Conservation (phyloP, 208 protist genomes). For the Leishmania mexicana region DNA sequence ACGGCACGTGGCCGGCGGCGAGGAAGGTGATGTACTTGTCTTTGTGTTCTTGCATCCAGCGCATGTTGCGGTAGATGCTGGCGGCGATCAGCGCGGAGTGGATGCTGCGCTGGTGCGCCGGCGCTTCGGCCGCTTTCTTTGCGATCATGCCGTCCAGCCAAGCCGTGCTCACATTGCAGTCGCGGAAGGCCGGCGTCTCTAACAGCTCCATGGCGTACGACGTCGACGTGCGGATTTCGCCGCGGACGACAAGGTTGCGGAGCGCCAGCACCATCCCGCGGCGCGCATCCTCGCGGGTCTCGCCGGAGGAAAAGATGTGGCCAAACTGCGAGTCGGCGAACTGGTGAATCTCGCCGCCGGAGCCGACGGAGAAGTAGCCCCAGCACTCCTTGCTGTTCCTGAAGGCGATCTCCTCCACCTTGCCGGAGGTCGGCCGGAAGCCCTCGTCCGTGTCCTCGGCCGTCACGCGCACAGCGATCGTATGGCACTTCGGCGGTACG, state of each 20-base stretch:
- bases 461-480: slow-evolving; percentile 97
- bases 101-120: slow-evolving; percentile 57
- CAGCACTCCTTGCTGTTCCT: slow-evolving; percentile 96
- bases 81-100: slow-evolving; percentile 79
- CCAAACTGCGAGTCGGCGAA: slow-evolving; percentile 98
- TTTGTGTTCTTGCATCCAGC: slow-evolving; percentile 48
- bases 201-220: slow-evolving; percentile 94
- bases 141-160: slow-evolving; percentile 89
- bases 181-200: slow-evolving; percentile 78
- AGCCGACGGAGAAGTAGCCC: slow-evolving; percentile 97
- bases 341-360: slow-evolving; percentile 91
- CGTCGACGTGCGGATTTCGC: slow-evolving; percentile 96
- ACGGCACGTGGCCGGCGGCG: slow-evolving; percentile 85
- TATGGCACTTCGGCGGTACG: slow-evolving; percentile 86
- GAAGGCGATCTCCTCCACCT: slow-evolving; percentile 96
- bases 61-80: slow-evolving; percentile 62
- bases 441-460: slow-evolving; percentile 97
- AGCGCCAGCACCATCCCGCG: slow-evolving; percentile 92
- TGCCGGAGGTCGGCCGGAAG: slow-evolving; percentile 96
- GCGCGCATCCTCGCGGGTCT: slow-evolving; percentile 93
- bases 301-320: slow-evolving; percentile 96
- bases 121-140: slow-evolving; percentile 47
- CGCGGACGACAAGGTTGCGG: slow-evolving; percentile 94
- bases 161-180: slow-evolving; percentile 82
- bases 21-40: slow-evolving; percentile 79